Evolutionary conservation across 2,329 filamentous ascomycete species (phyloP).

Genomic region (Colletotrichum echinochloae): DNA sequence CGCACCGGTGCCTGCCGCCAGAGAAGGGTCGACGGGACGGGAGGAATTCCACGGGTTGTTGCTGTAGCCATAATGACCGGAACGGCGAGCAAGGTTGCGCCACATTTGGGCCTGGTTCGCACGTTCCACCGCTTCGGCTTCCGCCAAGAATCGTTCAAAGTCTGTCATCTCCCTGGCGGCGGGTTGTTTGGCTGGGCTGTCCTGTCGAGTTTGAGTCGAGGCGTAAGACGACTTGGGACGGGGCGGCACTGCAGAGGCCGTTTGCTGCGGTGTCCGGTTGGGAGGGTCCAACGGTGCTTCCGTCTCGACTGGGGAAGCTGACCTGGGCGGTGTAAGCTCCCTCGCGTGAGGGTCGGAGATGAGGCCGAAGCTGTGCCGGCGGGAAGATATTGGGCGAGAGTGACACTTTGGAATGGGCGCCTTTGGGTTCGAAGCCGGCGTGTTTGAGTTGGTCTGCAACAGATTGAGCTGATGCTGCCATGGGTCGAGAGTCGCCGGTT

Average conservation of each 20-base stretch:
- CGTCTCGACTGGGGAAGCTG: conserved; percentile 33
- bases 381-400: conserved; percentile 21
- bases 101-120: conserved; percentile 42
- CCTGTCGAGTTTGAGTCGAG: background rate
- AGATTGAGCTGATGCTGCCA: conserved; percentile 23
- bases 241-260: background rate
- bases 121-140: conserved; percentile 46
- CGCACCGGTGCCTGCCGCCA: conserved; percentile 11
- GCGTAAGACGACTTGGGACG: conserved; percentile 2
- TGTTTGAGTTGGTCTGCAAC: conserved; percentile 12
- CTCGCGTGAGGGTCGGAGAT: conserved; percentile 32
- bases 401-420: background rate
- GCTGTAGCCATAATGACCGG: conserved; percentile 32
- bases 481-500: conserved; percentile 3
- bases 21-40: conserved; percentile 13
- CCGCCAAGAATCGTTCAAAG: conserved; percentile 47
- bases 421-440: conserved; percentile 20
- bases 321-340: conserved; percentile 35
- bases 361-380: conserved; percentile 37
- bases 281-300: conserved; percentile 27
- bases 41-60: conserved; percentile 17
- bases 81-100: conserved; percentile 42
- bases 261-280: conserved; percentile 8
- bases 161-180: conserved; percentile 38
- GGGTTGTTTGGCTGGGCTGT: background rate